phyloP scores from a whole-genome alignment of 331 rosid species.

The Acacia concinna region DNA sequence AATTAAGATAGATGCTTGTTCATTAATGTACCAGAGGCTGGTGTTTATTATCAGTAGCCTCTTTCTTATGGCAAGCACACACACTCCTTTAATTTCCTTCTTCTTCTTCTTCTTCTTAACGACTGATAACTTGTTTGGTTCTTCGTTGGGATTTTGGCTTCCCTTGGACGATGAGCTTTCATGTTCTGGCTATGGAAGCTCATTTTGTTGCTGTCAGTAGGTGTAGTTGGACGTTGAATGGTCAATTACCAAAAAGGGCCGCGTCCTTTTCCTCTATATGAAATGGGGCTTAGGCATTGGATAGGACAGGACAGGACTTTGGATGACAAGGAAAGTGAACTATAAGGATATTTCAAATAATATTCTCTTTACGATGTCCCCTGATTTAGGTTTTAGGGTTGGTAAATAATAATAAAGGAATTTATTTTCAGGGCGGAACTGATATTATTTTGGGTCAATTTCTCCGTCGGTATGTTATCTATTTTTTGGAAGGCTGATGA shows the following conservation, averaged over 20 bases:
- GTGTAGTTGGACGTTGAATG: not conserved
- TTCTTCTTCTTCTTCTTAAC: not conserved
- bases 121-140: not conserved
- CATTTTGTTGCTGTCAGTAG: no score
- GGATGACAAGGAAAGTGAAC: not conserved
- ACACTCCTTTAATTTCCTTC: no score
- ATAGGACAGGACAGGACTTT: not conserved
- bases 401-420: not conserved
- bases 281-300: not conserved
- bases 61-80: conserved; percentile 42
- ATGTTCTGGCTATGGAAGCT: not conserved
- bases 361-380: not conserved
- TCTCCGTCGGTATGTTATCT: not conserved
- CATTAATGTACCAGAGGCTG: conserved; percentile 39
- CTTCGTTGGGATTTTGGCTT: not conserved
- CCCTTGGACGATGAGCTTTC: not conserved
- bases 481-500: not conserved
- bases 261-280: not conserved
- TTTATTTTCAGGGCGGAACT: not conserved
- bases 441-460: not conserved
- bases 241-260: not conserved
- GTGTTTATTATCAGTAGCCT: conserved; percentile 37
- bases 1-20: conserved; percentile 58
- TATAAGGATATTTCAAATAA: not conserved
- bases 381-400: not conserved